Conservation (phyloP, 176 grass and related monocot species). For the Melocanna baccifera region DNA sequence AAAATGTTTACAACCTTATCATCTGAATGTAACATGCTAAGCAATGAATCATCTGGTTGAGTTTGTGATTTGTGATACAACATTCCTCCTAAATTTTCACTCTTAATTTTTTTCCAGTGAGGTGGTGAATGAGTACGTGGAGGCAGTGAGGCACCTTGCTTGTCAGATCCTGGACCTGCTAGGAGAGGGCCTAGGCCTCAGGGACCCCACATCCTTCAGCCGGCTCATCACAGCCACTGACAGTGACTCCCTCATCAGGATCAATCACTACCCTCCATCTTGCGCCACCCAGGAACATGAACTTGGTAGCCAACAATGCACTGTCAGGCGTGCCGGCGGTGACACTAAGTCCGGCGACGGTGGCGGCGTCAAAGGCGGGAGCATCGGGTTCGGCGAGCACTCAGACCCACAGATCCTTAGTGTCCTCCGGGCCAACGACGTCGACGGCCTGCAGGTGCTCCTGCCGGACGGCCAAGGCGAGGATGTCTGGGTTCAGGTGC, state of each 20-base stretch:
- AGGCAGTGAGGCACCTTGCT: slow-evolving; percentile 51
- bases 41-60: background rate
- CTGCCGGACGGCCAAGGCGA: background rate
- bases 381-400: slow-evolving; percentile 89
- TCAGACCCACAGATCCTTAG: slow-evolving; percentile 86
- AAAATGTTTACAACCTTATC: background rate
- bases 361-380: background rate
- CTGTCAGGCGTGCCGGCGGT: background rate
- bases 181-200: slow-evolving; percentile 66
- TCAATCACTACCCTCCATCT: slow-evolving; percentile 78
- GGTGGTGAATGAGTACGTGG: slow-evolving; percentile 78
- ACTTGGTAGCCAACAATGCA: background rate
- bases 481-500: slow-evolving; percentile 54
- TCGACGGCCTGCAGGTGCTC: slow-evolving; percentile 74
- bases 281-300: background rate
- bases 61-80: background rate
- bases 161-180: slow-evolving; percentile 72
- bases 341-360: background rate
- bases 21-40: background rate
- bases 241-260: slow-evolving; percentile 74
- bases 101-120: slow-evolving; percentile 15
- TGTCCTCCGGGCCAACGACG: slow-evolving; percentile 71
- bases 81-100: background rate
- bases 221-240: slow-evolving; percentile 54
- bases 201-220: slow-evolving; percentile 45